These are phyloP conservation scores for Trifolium subterraneum DNA, from an alignment of 306 rosid species.

Conservation along the genomic window DNA sequence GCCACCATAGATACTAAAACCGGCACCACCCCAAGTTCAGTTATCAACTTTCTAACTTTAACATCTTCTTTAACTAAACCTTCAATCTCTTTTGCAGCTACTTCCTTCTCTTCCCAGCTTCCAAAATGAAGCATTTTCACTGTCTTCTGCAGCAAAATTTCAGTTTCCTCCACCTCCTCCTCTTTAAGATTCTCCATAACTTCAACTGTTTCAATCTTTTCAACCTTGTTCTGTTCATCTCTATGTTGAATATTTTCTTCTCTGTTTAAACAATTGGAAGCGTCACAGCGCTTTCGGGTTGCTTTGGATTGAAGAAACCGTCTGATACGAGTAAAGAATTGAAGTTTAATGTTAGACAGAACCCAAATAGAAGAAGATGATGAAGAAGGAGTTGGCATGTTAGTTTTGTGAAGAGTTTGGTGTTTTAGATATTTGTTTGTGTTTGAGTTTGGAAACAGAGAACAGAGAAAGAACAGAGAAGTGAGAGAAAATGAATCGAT, in stretches of 20 bases:
- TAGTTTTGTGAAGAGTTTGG: conserved; percentile 44
- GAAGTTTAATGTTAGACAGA: conserved; percentile 67
- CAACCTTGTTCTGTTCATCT: conserved; percentile 33
- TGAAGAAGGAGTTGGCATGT: conserved; percentile 50
- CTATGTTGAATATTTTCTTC: conserved; percentile 4
- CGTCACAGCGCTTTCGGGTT: conserved; percentile 50
- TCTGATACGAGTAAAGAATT: conserved; percentile 69
- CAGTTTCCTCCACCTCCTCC: conserved; percentile 37
- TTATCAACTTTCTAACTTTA: conserved; percentile 68
- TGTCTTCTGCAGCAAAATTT: conserved; percentile 57
- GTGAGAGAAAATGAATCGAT: conserved; percentile 34
- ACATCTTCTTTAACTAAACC: conserved; percentile 67
- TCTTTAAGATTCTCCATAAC: conserved; percentile 43
- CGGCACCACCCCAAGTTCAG: conserved; percentile 84
- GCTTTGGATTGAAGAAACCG: conserved; percentile 70
- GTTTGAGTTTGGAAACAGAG: conserved; percentile 42
- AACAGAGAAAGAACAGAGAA: conserved; percentile 38
- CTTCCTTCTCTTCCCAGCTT: conserved; percentile 80
- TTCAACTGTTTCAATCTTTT: conserved; percentile 24
- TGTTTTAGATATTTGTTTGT: conserved; percentile 36
- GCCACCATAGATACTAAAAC: conserved; percentile 78
- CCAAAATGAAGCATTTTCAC: conserved; percentile 98
- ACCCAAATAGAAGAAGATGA: conserved; percentile 70
- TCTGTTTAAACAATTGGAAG: conserved; percentile 42
- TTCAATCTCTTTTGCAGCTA: conserved; percentile 71